Base-by-base conservation (phyloP, 768 basidiomycete genomes). In the Atractiella rhizophila region DNA sequence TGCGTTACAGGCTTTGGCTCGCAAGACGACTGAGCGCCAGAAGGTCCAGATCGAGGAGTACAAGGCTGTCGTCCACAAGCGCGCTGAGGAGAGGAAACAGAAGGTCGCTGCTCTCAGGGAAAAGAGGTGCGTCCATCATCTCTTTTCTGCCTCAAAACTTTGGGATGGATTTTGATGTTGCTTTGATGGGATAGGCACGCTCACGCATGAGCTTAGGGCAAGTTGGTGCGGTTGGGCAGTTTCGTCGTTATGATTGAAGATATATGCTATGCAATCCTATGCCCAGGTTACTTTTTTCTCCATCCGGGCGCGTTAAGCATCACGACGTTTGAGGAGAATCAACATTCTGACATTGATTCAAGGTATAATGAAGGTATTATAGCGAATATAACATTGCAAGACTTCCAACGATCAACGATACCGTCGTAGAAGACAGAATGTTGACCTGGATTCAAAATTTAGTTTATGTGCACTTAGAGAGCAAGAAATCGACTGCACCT, bases 11-110 rank as follows among this genome's bases (percentile, higher is more conserved):
- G 45, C 51, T 70, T 70, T 94, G 65, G 76, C 82, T 64, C 73
- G 75, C 59, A 71, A 81, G 62, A 72, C 73, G 62, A 66, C 81
- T 57, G 79, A 83, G 57, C 69, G 66, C 60, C 85, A 88, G 68
- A 83, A 83, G 67, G 86, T 83, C 63, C 80, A 85, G 65, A 81
- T 88, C 65, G 56, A 69, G 43, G 88, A 94, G 66, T 94, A 76
- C 70, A 79, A 88, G 73, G 64, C 66, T 45, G 65, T 86, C 58
- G 59, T 91, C 42, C 65, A 73, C 64, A 86, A 91, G 68, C 83
- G 81, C 55, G 63, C 82, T 46, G 72, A 79, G 45, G 85, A 91
- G 68, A 80, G 75, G 70, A 86, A 88, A 70, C 73, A 71, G 58
- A 79, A 82, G 67, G 70, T 68, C 54, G 78, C 81, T 28, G 79